phyloP scores from a whole-genome alignment of 768 basidiomycete species.

The Mycena metata region DNA sequence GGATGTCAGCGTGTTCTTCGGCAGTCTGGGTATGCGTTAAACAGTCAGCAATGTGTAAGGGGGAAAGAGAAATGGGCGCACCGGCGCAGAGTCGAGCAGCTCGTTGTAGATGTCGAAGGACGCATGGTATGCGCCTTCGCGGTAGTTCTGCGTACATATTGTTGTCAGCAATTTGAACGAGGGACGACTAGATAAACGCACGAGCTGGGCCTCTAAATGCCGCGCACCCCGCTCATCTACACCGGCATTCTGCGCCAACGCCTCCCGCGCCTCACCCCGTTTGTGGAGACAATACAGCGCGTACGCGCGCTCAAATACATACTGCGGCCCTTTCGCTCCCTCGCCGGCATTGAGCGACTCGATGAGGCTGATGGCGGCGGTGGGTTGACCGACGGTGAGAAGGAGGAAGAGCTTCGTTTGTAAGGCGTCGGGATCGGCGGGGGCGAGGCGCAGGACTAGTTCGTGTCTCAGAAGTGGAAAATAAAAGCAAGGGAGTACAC shows the following conservation, averaged over 20 bases:
- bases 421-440: conserved; percentile 77
- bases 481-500: conserved; percentile 42
- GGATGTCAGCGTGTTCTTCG: conserved; percentile 89
- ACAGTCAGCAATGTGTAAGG: conserved; percentile 2
- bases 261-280: conserved; percentile 73
- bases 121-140: conserved; percentile 79
- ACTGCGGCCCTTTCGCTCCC: conserved; percentile 43
- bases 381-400: conserved; percentile 88
- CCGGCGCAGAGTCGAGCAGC: conserved; percentile 82
- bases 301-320: conserved; percentile 81
- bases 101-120: conserved; percentile 86
- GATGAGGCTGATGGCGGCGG: conserved; percentile 74
- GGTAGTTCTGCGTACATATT: conserved; percentile 71
- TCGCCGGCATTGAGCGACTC: conserved; percentile 45
- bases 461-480: background rate
- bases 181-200: conserved; percentile 52
- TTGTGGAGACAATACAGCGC: conserved; percentile 87
- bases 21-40: conserved; percentile 66
- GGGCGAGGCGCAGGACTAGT: conserved; percentile 78
- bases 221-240: conserved; percentile 73
- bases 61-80: conserved; percentile 53
- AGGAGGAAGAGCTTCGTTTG: conserved; percentile 91
- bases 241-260: conserved; percentile 54
- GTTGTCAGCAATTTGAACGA: conserved; percentile 4
- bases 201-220: conserved; percentile 92